Evolutionary conservation across 805 yeast species (phyloP).

Genomic region (Sugiyamaella americana): DNA sequence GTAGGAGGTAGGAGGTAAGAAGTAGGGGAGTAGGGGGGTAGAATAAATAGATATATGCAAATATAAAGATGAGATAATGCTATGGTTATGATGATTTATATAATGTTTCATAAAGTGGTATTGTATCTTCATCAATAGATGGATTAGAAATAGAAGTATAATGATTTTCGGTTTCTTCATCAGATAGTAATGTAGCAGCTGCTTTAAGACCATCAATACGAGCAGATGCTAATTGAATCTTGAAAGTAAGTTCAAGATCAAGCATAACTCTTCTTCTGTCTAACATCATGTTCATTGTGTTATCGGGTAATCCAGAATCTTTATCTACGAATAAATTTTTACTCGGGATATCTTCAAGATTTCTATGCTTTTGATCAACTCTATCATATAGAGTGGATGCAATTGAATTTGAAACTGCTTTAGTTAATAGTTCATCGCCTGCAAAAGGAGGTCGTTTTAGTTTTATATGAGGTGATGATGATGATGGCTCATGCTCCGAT

Average conservation of each 20-base stretch:
- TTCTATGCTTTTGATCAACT: neutral
- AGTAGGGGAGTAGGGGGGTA: too few species aligned
- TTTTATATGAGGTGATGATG: too few species aligned
- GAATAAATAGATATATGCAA: too few species aligned
- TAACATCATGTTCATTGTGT: neutral
- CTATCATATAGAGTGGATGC: neutral
- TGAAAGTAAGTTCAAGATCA: constrained; percentile 3
- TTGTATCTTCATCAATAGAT: too few species aligned
- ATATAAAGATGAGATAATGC: too few species aligned
- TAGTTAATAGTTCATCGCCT: neutral
- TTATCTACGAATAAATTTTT: neutral
- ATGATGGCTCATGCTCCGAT: neutral
- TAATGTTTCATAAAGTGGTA: too few species aligned
- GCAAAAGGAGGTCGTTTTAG: neutral
- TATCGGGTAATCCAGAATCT: neutral
- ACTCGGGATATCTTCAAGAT: neutral
- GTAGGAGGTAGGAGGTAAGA: too few species aligned
- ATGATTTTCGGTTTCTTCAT: too few species aligned
- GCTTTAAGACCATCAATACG: constrained; percentile 1
- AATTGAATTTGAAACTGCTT: neutral
- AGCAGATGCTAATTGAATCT: constrained; percentile 3
- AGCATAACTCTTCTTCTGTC: neutral
- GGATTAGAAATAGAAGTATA: too few species aligned
- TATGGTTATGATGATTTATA: too few species aligned
- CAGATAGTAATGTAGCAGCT: too few species aligned